Percentiles rank a stretch among this genome's conserved stretches.
These are phyloP conservation scores for Quercus aquifolioides DNA, from an alignment of 306 rosid species.

Conservation along the genomic window DNA sequence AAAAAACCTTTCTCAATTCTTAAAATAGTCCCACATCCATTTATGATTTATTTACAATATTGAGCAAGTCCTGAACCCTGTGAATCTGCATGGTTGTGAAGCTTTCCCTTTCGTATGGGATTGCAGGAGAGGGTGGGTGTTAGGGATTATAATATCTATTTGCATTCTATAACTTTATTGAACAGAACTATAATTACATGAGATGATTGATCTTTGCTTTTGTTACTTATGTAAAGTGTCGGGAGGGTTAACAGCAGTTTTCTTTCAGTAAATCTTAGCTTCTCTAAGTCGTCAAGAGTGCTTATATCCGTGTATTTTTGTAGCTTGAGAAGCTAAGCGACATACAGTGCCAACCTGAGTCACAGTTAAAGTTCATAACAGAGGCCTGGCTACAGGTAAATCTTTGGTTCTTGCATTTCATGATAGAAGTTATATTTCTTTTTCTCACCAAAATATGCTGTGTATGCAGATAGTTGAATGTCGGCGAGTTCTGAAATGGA, in stretches of 20 bases:
- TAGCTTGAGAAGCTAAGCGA: slow-evolving; percentile 95
- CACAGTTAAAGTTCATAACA: slow-evolving; percentile 92
- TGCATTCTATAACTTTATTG: neutral
- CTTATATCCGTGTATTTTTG: neutral
- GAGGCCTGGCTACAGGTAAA: slow-evolving; percentile 97
- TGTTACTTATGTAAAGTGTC: neutral
- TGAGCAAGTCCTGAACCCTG: too few relatives aligned
- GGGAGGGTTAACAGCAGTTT: neutral
- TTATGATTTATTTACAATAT: neutral
- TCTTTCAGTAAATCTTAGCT: neutral
- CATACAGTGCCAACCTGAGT: slow-evolving; percentile 90
- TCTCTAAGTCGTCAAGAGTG: neutral
- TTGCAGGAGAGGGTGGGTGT: too few relatives aligned
- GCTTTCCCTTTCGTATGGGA: too few relatives aligned
- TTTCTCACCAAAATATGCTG: neutral
- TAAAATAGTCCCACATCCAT: neutral
- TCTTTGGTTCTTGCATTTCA: neutral
- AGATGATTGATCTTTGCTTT: neutral
- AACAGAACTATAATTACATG: neutral
- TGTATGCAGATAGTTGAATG: slow-evolving; percentile 85
- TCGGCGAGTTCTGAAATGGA: slow-evolving; percentile 94
- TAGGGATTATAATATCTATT: neutral
- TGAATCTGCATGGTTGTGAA: too few relatives aligned
- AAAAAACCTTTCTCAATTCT: too few relatives aligned
- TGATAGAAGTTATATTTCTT: neutral